Evolutionary conservation across 2,329 filamentous ascomycete genomes (phyloP), one percentile per base, ranked within the genome.

Genomic region (Penicillium sp.): DNA sequence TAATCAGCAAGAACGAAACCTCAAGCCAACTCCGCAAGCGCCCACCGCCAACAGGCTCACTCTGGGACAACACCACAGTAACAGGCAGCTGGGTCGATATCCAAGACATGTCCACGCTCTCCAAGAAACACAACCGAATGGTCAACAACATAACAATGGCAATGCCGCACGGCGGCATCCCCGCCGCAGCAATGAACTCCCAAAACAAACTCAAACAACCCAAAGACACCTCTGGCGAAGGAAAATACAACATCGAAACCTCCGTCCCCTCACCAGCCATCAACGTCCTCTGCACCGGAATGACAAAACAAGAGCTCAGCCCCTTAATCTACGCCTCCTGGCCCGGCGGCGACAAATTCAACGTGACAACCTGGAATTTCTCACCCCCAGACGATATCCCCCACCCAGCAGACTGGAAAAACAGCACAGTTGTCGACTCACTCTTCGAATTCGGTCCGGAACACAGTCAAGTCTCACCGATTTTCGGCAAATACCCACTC

Each of bases 71-170:
- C 62, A 91, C 87, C 0, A 91, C 88, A 0, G 78, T 92, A 53
- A 80, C 75, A 1, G 87, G 85, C 0, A 79, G 84, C 2, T 94
- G 90, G 90, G 84, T 92, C 38, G 80, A 88, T 2, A 74, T 79
- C 9, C 74, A 79, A 34, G 78, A 90, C 54, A 81, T 86, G 19
- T 78, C 79, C 0, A 70, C 75, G 4, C 75, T 79, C 0, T 87
- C 81, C 4, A 68, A 78, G 5, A 68, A 78, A 11, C 70, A 83
- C 52, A 74, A 77, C 0, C 79, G 88, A 27, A 79, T 88, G 38
- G 77, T 93, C 65, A 90, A 92, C 69, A 92, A 92, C 61, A 84
- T 91, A 27, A 89, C 87, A 0, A 79, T 92, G 62, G 88, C 89
- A 0, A 87, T 92, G 82, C 90, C 90, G 0, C 90, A 94, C 65